Evolutionary conservation across 1,139 yeast genomes (phyloP).

Genomic region (Candida pseudocylindracea): DNA sequence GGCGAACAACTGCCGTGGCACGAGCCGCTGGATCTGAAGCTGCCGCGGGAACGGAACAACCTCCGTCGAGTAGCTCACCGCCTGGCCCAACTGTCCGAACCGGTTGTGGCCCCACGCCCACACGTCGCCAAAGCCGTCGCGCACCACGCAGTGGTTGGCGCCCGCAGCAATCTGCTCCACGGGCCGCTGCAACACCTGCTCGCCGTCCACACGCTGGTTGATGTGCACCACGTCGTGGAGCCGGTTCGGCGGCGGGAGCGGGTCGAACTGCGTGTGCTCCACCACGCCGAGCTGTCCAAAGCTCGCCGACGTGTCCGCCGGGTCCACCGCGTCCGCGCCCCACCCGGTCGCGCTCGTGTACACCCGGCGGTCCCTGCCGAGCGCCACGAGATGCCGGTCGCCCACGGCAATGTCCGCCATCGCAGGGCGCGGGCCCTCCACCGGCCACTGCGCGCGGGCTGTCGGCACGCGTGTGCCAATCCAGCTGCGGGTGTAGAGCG

Average conservation of each 20-base stretch:
- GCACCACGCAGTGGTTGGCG: conserved; percentile 43
- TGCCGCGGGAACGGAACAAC: conserved; percentile 43
- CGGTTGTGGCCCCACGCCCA: conserved; percentile 77
- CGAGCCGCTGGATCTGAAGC: too few species aligned
- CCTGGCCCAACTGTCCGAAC: conserved; percentile 66
- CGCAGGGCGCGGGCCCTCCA: too few species aligned
- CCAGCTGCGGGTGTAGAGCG: too few species aligned
- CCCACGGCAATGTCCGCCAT: too few species aligned
- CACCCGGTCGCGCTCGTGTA: too few species aligned
- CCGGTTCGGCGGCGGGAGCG: conserved; percentile 13
- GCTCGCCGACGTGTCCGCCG: too few species aligned
- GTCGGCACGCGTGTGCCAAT: too few species aligned
- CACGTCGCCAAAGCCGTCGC: conserved; percentile 36
- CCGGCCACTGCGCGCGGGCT: too few species aligned
- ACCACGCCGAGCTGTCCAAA: too few species aligned
- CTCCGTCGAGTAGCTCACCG: conserved; percentile 42
- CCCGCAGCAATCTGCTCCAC: conserved; percentile 54
- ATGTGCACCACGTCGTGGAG: conserved; percentile 12
- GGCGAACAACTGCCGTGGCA: conserved; percentile 4
- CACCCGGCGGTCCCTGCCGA: too few species aligned
- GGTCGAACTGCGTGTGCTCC: conserved; percentile 4
- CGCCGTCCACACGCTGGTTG: conserved; percentile 5
- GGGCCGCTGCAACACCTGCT: conserved; percentile 13
- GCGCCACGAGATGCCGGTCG: too few species aligned
- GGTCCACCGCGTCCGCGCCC: too few species aligned